Conservation (phyloP, 306 rosid genomes). For the Styphnolobium japonicum region DNA sequence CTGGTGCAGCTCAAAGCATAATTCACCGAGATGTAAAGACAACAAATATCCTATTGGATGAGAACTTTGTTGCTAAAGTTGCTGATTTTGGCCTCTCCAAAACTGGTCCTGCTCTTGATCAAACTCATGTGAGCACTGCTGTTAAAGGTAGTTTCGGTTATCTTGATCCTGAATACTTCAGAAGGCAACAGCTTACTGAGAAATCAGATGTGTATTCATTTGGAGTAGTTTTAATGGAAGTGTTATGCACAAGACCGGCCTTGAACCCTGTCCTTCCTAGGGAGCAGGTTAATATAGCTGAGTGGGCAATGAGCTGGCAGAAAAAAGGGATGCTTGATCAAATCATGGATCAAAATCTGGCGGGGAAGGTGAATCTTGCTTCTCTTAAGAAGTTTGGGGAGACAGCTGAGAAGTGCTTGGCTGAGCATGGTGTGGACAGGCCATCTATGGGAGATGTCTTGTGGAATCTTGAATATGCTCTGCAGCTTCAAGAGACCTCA, state of each 20-base stretch:
- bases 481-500: conserved; percentile 89
- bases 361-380: conserved; percentile 71
- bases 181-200: conserved; percentile 87
- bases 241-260: conserved; percentile 87
- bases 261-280: conserved; percentile 84
- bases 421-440: conserved; percentile 81
- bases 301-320: conserved; percentile 90
- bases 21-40: conserved; percentile 95
- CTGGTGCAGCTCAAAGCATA: conserved; percentile 78
- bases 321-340: conserved; percentile 92
- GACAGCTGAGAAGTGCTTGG: conserved; percentile 92
- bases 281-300: conserved; percentile 90
- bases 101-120: conserved; percentile 78
- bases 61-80: conserved; percentile 83
- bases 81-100: conserved; percentile 93
- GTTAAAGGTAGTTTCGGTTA: conserved; percentile 94
- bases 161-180: conserved; percentile 89
- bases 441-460: conserved; percentile 92
- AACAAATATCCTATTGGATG: conserved; percentile 83
- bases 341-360: conserved; percentile 81
- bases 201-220: conserved; percentile 92
- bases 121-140: conserved; percentile 91
- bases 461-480: conserved; percentile 86
- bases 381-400: conserved; percentile 87
- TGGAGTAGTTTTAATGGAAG: conserved; percentile 91